These are phyloP conservation scores for Berkeleyomyces basicola DNA, from an alignment of 2,329 filamentous ascomycete genomes.

Conservation along the genomic window DNA sequence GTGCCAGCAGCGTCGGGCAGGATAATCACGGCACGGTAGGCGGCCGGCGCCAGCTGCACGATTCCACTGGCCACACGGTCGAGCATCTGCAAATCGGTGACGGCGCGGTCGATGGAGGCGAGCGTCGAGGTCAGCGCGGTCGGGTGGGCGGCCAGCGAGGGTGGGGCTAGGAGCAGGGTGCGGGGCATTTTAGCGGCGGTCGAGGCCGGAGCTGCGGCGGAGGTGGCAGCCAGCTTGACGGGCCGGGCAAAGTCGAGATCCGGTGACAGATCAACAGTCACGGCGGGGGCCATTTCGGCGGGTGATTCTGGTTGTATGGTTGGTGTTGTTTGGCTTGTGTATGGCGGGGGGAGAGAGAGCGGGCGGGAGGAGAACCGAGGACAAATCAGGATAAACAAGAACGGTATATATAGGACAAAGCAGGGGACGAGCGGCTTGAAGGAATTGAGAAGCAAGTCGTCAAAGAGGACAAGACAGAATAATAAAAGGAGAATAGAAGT, in stretches of 20 bases:
- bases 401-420: background rate
- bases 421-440: background rate
- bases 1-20: conserved; percentile 62
- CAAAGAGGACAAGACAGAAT: background rate
- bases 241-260: conserved; percentile 30
- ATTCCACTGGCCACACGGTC: conserved; percentile 76
- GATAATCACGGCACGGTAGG: conserved; percentile 74
- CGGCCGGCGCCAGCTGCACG: conserved; percentile 54
- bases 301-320: background rate
- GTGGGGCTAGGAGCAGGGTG: conserved; percentile 76
- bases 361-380: background rate
- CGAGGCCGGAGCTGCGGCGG: conserved; percentile 18
- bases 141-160: conserved; percentile 74
- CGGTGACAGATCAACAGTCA: conserved; percentile 37
- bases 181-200: conserved; percentile 27
- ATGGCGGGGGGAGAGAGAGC: background rate
- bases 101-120: conserved; percentile 52
- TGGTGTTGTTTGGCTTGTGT: no score
- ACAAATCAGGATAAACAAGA: background rate
- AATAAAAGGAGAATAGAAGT: background rate
- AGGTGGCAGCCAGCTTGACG: conserved; percentile 19
- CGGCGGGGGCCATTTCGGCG: conserved; percentile 32
- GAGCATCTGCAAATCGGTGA: conserved; percentile 91
- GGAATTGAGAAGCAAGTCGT: background rate
- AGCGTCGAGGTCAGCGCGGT: conserved; percentile 58